Conservation (phyloP, 108 stramenopile species). For the Discostella pseudostelligera region DNA sequence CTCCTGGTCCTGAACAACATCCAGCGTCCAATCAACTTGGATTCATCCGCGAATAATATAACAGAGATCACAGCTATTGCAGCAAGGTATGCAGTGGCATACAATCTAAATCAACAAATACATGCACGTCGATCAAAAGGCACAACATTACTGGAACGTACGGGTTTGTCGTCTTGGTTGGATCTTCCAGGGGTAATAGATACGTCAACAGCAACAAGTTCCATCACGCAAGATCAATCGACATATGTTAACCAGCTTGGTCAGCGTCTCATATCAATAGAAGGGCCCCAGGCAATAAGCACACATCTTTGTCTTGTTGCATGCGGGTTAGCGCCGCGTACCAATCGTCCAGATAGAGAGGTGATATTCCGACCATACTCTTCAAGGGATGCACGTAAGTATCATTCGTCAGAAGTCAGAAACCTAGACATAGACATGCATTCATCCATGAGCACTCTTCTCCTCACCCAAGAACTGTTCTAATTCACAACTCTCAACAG, state of each 20-base stretch:
- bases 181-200: conserved; percentile 37
- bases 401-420: no score
- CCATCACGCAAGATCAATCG: conserved; percentile 2
- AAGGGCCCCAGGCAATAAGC: conserved; percentile 28
- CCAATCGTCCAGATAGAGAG: conserved; percentile 63
- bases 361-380: conserved; percentile 77
- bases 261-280: conserved; percentile 20
- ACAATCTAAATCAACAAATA: conserved; percentile 32
- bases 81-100: conserved; percentile 28
- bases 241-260: conserved; percentile 17
- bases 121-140: conserved; percentile 16
- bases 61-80: conserved; percentile 18
- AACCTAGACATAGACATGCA: not conserved
- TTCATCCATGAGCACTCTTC: no score
- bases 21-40: no score
- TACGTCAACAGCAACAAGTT: conserved; percentile 6
- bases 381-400: conserved; percentile 71
- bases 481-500: not conserved
- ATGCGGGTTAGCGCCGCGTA: conserved; percentile 61
- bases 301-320: conserved; percentile 57
- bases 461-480: no score
- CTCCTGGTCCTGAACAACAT: conserved; percentile 31
- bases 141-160: conserved; percentile 27
- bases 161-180: conserved; percentile 42
- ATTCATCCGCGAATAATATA: not conserved